Conservation (phyloP, 768 basidiomycete genomes). For the Melanogaster broomeanus region DNA sequence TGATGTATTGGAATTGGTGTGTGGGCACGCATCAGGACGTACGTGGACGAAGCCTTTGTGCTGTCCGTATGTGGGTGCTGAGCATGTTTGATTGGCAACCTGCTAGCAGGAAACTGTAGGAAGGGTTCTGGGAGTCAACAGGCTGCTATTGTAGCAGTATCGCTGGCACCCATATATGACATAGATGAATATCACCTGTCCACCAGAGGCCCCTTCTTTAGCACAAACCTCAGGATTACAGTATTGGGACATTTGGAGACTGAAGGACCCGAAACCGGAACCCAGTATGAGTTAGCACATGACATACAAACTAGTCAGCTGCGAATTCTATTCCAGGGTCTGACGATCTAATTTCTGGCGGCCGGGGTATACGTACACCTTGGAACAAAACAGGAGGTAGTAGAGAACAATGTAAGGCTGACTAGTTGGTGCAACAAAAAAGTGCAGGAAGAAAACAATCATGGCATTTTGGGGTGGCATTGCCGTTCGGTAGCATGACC, state of each 20-base stretch:
- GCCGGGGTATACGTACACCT: conserved; percentile 11
- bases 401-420: conserved; percentile 18
- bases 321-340: background rate
- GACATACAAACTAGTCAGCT: background rate
- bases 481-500: background rate
- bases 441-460: background rate
- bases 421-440: conserved; percentile 20
- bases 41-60: background rate
- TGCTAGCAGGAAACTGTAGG: conserved; percentile 20
- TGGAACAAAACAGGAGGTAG: conserved; percentile 20
- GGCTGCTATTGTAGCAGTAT: too few relatives aligned
- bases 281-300: background rate
- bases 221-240: too few relatives aligned
- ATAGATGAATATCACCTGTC: too few relatives aligned
- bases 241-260: too few relatives aligned
- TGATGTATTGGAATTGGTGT: conserved; percentile 37
- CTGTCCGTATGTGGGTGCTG: conserved; percentile 35
- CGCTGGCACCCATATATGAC: too few relatives aligned
- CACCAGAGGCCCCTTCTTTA: too few relatives aligned
- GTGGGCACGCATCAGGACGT: conserved; percentile 8
- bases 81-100: conserved; percentile 32
- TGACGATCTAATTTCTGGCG: background rate
- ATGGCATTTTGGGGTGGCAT: background rate
- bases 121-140: background rate
- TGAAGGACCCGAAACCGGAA: too few relatives aligned